phyloP scores from a whole-genome alignment of 2,329 filamentous ascomycete genomes.

The Aspergillus floridensis region DNA sequence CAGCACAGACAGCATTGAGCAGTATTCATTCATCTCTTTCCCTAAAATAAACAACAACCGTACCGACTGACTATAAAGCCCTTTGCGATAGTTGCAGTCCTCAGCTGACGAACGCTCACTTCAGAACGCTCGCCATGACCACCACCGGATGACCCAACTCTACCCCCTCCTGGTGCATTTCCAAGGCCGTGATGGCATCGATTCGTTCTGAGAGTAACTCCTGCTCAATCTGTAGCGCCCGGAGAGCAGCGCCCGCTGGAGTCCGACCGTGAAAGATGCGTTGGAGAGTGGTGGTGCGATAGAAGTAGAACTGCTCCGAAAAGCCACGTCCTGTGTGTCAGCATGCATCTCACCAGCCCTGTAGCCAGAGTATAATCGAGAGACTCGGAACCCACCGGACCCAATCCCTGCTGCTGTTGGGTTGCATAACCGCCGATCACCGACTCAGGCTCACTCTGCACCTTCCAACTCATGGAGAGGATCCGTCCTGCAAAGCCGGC shows the following conservation, averaged over 20 bases:
- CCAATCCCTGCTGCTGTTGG: background rate
- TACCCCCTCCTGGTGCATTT: background rate
- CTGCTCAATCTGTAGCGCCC: background rate
- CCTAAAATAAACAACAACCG: no score
- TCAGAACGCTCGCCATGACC: background rate
- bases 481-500: background rate
- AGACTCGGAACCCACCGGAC: background rate
- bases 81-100: no score
- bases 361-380: no score
- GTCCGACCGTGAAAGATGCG: background rate
- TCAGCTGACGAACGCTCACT: background rate
- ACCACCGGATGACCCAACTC: slow-evolving; percentile 1
- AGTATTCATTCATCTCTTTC: no score
- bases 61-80: no score
- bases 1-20: no score
- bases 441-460: background rate
- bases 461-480: slow-evolving; percentile 1
- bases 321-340: background rate
- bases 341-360: background rate
- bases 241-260: background rate
- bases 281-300: background rate
- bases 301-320: slow-evolving; percentile 1
- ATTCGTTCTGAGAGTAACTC: background rate
- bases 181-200: background rate
- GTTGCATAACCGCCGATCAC: slow-evolving; percentile 1